These are phyloP conservation scores for Metschnikowia lunata DNA, from an alignment of 805 yeast genomes.

Conservation along the genomic window DNA sequence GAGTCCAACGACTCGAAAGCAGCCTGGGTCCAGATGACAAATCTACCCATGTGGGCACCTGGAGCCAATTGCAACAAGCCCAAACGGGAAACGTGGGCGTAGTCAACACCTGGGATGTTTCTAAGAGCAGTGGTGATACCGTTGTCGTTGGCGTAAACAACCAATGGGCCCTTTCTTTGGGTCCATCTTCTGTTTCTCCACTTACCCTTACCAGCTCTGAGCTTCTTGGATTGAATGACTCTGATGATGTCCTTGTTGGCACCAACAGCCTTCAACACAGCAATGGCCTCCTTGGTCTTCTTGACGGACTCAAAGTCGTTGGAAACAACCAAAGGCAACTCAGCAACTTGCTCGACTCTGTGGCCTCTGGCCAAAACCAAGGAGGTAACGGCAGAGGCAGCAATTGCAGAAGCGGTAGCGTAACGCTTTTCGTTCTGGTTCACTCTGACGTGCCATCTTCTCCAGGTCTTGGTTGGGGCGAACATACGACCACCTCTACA, in stretches of 20 bases:
- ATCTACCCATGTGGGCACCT: constrained; percentile 99
- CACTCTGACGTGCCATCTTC: constrained; percentile 99
- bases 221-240: constrained; percentile 96
- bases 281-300: constrained; percentile 99
- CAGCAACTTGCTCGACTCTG: constrained; percentile 97
- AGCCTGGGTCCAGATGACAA: constrained; percentile 98
- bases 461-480: constrained; percentile 99
- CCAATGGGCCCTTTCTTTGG: constrained; percentile 99
- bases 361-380: constrained; percentile 99
- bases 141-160: constrained; percentile 96
- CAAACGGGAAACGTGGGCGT: constrained; percentile 85
- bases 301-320: constrained; percentile 85
- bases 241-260: constrained; percentile 97
- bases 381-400: constrained; percentile 98
- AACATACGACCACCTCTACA: constrained; percentile 99
- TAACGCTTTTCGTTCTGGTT: constrained; percentile 99
- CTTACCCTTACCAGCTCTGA: constrained; percentile 99
- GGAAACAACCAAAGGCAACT: constrained; percentile 96
- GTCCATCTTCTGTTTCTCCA: constrained; percentile 99
- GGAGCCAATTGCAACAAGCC: constrained; percentile 98
- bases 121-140: constrained; percentile 98
- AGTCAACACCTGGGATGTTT: constrained; percentile 99
- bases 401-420: constrained; percentile 99
- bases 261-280: constrained; percentile 96
- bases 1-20: constrained; percentile 96